Base-by-base conservation (phyloP, 768 basidiomycete genomes). In the Panaeolus cyanescens region DNA sequence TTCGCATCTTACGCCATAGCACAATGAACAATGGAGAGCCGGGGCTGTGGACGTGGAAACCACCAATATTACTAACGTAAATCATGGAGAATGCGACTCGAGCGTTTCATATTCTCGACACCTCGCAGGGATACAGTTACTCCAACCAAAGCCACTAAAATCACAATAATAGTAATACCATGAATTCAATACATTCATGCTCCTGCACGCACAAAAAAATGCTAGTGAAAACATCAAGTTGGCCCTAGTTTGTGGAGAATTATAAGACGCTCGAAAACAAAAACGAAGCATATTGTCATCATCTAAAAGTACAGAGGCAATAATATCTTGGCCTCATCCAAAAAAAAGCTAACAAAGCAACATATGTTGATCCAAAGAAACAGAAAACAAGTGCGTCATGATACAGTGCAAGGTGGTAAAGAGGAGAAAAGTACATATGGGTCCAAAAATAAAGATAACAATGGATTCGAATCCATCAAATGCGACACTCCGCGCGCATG, bases 371-470 rank as follows among this genome's bases (percentile, higher is more conserved):
- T 22, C 39, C 12, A 8, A 20, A 28, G 17, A 50, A 50, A 15
- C 9, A 28, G 45, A 13, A 25, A 25, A 50, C n/a, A 12, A 40
- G 45, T 50, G 25, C 25, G 45, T 50, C 45, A 13, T 50, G 45
- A 28, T 50, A 28, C 25, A 25, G 39, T 39, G 25, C 56, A 39
- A 58, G 13, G 33, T 25, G 30, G 30, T 22, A 20, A 40, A 42
- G 25, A 20, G 17, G n/a, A 32, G 42, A 37, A 42, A 58, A 28
- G 9, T 58, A 31, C 40, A 58, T 37, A 19, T 42, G 19, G 28
- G 42, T 39, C 56, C 28, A 31, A 32, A 58, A 58, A 39, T 20
- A 58, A 17, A 57, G 1, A 37, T 32, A 42, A 58, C 56, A 58
- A 39, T 30, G 40, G 20, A 20, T 37, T 28, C 19, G n/a, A 22